phyloP scores from a whole-genome alignment of 345 rosid species.

The Camelina sativa region DNA sequence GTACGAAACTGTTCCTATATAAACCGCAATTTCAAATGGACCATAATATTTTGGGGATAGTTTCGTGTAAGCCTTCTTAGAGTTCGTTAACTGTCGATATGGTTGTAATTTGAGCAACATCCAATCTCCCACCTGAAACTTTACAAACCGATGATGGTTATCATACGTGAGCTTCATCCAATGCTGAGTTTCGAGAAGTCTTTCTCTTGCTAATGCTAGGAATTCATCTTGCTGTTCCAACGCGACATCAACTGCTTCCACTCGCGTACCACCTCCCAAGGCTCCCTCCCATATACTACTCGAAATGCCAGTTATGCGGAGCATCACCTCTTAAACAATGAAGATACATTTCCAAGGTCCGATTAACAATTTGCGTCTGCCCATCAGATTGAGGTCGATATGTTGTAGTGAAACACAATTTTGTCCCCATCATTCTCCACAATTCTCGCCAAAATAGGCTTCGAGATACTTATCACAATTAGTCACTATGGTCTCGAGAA shows the following conservation, averaged over 20 bases:
- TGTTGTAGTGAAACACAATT: not conserved
- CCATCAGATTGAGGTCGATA: not conserved
- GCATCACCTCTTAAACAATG: not conserved
- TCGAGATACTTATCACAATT: not conserved
- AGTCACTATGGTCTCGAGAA: not conserved
- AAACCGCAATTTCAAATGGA: not conserved
- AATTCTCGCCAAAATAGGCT: not conserved
- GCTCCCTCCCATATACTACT: not conserved
- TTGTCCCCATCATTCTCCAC: not conserved
- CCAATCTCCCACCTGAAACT: not conserved
- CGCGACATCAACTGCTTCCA: not conserved
- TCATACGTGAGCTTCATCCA: not conserved
- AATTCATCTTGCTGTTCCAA: not conserved
- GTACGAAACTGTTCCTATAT: not conserved
- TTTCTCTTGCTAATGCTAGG: not conserved
- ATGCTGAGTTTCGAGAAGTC: not conserved
- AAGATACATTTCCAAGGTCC: not conserved
- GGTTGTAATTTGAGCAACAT: not conserved
- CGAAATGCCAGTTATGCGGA: not conserved
- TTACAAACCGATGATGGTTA: not conserved
- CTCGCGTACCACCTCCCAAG: not conserved
- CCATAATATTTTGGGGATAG: not conserved
- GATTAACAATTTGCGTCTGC: not conserved
- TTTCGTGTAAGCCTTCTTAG: not conserved
- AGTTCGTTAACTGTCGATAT: not conserved